Percentiles rank a stretch among this genome's conserved stretches.
These are phyloP conservation scores for Solanum tacnaense DNA, from an alignment of 257 asterid species.

Conservation along the genomic window DNA sequence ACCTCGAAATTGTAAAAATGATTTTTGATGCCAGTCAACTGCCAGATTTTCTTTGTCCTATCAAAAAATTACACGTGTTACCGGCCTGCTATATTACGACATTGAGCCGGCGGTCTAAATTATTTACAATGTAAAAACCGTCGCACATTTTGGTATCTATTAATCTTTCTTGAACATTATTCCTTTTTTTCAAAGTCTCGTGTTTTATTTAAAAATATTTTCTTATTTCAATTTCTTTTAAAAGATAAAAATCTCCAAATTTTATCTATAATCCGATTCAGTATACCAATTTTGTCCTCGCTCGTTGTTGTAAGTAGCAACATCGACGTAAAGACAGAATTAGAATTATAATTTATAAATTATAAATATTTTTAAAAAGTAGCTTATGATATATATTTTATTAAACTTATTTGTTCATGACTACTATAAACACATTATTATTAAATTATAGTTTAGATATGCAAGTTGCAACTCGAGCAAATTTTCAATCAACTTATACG, in stretches of 20 bases:
- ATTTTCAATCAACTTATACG: not conserved
- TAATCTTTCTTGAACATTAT: not conserved
- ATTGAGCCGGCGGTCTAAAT: slow-evolving; percentile 4
- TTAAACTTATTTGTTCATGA: not conserved
- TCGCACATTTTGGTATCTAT: not conserved
- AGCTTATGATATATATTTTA: not conserved
- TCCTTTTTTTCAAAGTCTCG: not conserved
- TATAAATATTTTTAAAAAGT: no score
- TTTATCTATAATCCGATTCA: not conserved
- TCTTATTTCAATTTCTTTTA: not conserved
- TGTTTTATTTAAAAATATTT: not conserved
- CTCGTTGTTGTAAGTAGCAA: not conserved
- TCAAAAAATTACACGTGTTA: not conserved
- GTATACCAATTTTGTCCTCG: not conserved
- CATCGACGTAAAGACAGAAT: not conserved
- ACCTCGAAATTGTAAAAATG: not conserved
- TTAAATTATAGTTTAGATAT: not conserved
- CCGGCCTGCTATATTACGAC: not conserved
- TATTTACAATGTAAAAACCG: not conserved
- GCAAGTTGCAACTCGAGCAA: not conserved
- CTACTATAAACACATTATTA: not conserved
- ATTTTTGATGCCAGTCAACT: not conserved
- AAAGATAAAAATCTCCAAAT: not conserved
- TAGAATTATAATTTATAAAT: no score
- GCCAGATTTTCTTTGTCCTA: not conserved